Percentiles rank a stretch among this genome's conserved stretches.
phyloP scores from a whole-genome alignment of 2,329 filamentous ascomycete species.

The Dactylellina leptospora region DNA sequence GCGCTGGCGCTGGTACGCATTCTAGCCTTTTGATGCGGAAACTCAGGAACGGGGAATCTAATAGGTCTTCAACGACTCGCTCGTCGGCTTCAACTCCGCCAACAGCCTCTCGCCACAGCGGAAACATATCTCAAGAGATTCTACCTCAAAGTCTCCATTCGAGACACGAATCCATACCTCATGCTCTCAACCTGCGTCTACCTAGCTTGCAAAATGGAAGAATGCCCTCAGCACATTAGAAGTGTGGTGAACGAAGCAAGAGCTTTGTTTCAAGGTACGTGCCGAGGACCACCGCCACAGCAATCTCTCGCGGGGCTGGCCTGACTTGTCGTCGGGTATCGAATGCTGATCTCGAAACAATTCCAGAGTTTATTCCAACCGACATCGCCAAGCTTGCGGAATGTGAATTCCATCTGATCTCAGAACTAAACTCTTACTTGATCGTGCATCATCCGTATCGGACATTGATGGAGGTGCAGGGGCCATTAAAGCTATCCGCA shows the following conservation, averaged over 20 bases:
- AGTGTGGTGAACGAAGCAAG: constrained; percentile 87
- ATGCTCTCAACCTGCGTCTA: constrained; percentile 94
- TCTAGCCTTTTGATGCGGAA: constrained; percentile 9
- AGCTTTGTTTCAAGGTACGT: constrained; percentile 77
- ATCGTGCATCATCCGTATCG: constrained; percentile 93
- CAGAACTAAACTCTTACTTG: constrained; percentile 86
- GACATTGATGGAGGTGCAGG: constrained; percentile 75
- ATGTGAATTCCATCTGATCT: constrained; percentile 92
- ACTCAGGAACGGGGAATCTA: constrained; percentile 26
- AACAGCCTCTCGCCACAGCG: constrained; percentile 92
- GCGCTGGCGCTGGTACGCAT: constrained; percentile 12
- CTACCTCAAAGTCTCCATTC: constrained; percentile 88
- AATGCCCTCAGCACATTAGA: constrained; percentile 94
- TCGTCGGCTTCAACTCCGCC: constrained; percentile 82
- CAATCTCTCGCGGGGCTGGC: constrained; percentile 33
- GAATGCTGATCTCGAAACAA: constrained; percentile 46
- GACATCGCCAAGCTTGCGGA: constrained; percentile 88
- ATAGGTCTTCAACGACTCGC: constrained; percentile 82
- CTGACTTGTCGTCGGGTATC: too few species aligned
- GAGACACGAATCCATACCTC: constrained; percentile 90
- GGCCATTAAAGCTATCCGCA: constrained; percentile 74
- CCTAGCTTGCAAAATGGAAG: constrained; percentile 96
- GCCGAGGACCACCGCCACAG: not conserved
- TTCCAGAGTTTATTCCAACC: constrained; percentile 72
- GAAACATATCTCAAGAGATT: constrained; percentile 95